Evolutionary conservation across 2,329 filamentous ascomycete genomes (phyloP), one percentile per base, ranked within the genome.

Genomic region (Scytalidium sp.): DNA sequence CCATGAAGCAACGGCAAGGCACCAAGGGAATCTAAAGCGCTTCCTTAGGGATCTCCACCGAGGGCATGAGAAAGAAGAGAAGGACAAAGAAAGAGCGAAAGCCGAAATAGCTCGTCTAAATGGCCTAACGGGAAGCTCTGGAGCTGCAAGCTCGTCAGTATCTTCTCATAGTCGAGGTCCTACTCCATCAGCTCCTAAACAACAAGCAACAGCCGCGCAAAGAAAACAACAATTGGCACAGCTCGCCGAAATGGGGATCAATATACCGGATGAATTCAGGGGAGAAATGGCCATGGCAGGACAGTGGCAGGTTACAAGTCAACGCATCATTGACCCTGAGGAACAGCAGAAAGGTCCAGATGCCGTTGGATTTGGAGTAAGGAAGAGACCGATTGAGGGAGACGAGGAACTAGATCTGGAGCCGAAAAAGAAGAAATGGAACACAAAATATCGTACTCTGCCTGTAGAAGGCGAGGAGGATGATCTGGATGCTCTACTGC

Each of bases 41-140:
- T 94, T 92, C 59, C 79, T 99, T 8, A 87, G 92, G 57, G 88
- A 95, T 54, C 79, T 99, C 7, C 92, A 97, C 72, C 88, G 88
- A 59, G 82, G 80, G 49, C 88, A 95, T 67, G 90, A 96, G 62
- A 82, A 83, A 48, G 83, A 92, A 56, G 83, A 89, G 63, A 83
- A 87, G 47, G 89, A 97, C 5, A 88, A 90, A 65, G 87, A 95
- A 50, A 79, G 84, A 29, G 93, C 91, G 2, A 88, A 87, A 63
- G 83, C 84, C 56, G 94, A 99, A 66, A 83, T 97, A 41, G 90
- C 91, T 48, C 79, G 94, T 19, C 74, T 99, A 43, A 94, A 94
- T 67, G 87, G 89, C 25, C 72, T 95, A 17, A 84, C 90, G 1
- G 70, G 78, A 15, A 76, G 76, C 3, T 58, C 66, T 5, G 41